These are phyloP conservation scores for Cystobasidiaceae sp. DNA, from an alignment of 1,284 basidiomycete species.

Conservation along the genomic window DNA sequence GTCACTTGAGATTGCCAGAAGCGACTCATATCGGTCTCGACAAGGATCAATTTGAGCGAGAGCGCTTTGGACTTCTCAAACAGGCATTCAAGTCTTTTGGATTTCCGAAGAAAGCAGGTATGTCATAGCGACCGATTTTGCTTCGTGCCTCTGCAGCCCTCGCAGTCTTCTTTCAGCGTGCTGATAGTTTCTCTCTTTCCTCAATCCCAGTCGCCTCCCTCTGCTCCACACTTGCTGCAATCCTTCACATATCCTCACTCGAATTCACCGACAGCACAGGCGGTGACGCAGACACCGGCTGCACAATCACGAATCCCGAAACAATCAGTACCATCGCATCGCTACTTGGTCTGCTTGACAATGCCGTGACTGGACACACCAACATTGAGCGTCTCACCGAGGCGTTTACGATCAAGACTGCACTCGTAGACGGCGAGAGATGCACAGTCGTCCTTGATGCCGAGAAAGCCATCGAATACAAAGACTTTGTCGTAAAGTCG, in stretches of 20 bases:
- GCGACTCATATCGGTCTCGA: conserved; percentile 54
- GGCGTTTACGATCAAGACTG: conserved; percentile 86
- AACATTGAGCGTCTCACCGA: conserved; percentile 67
- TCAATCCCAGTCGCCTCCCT: conserved; percentile 82
- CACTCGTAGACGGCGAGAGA: conserved; percentile 84
- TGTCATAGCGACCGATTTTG: not conserved
- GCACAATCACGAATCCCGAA: conserved; percentile 72
- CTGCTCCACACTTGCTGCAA: conserved; percentile 88
- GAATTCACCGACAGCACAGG: conserved; percentile 57
- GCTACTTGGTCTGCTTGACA: conserved; percentile 63
- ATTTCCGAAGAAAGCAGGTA: conserved; percentile 61
- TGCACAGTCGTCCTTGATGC: conserved; percentile 94
- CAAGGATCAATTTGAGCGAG: conserved; percentile 72
- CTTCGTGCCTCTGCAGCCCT: not conserved
- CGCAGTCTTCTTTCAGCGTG: not conserved
- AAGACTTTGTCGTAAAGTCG: conserved; percentile 87
- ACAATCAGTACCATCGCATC: conserved; percentile 75
- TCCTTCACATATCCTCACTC: conserved; percentile 91
- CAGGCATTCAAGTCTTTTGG: conserved; percentile 87
- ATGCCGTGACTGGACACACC: conserved; percentile 48
- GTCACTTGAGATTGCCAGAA: conserved; percentile 60
- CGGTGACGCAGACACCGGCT: conserved; percentile 47
- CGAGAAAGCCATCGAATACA: conserved; percentile 83
- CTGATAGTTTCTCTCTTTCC: not conserved
- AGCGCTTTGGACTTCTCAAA: conserved; percentile 56